phyloP scores from a whole-genome alignment of 768 basidiomycete genomes.

The Melanogaster broomeanus region DNA sequence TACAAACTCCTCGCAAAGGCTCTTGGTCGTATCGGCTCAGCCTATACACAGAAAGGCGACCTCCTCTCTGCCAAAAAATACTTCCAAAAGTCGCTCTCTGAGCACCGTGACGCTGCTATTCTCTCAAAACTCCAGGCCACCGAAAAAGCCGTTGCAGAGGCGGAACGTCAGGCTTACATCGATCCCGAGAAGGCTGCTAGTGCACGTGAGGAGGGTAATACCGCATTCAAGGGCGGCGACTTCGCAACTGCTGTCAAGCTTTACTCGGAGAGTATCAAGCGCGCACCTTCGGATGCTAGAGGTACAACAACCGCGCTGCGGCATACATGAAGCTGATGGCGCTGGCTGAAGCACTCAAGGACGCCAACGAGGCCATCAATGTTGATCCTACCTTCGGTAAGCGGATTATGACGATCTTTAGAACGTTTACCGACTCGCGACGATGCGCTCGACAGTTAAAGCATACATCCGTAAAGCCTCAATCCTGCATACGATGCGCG shows the following conservation, averaged over 20 bases:
- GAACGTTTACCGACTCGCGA: neutral
- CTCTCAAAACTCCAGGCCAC: constrained; percentile 86
- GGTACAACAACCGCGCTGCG: constrained; percentile 98
- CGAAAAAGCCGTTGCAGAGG: constrained; percentile 78
- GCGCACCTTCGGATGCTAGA: constrained; percentile 84
- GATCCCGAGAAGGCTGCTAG: constrained; percentile 79
- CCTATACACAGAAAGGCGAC: constrained; percentile 84
- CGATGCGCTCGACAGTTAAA: constrained; percentile 54
- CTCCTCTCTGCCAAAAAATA: constrained; percentile 79
- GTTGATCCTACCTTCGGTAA: constrained; percentile 83
- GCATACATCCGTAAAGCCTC: constrained; percentile 93
- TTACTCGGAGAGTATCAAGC: constrained; percentile 96
- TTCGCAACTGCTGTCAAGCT: constrained; percentile 90
- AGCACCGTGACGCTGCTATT: constrained; percentile 94
- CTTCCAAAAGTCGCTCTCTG: constrained; percentile 91
- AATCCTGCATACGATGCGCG: constrained; percentile 88
- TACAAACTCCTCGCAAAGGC: constrained; percentile 97
- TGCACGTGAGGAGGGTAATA: constrained; percentile 92
- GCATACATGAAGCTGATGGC: constrained; percentile 96
- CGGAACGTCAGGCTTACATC: constrained; percentile 81
- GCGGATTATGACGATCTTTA: constrained; percentile 16
- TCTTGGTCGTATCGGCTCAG: constrained; percentile 83
- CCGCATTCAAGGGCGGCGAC: constrained; percentile 87
- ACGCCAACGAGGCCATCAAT: constrained; percentile 91
- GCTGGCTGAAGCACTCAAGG: constrained; percentile 94